Percentiles rank a stretch among this genome's conserved stretches.
These are phyloP conservation scores for Postia placenta DNA, from an alignment of 768 basidiomycete genomes.

Conservation along the genomic window DNA sequence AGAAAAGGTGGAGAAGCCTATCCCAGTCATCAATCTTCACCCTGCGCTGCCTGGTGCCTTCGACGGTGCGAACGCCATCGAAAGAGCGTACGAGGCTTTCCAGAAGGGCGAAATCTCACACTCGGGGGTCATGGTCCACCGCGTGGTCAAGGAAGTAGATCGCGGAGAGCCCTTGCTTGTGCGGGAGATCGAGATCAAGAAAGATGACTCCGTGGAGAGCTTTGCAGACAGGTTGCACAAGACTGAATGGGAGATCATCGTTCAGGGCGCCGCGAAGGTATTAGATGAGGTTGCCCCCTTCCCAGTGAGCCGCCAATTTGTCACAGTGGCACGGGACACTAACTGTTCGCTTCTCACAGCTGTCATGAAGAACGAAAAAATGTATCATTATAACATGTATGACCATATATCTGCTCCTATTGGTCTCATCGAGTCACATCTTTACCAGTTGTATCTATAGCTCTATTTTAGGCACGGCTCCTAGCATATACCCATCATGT, in stretches of 20 bases:
- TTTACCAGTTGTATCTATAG: too few relatives aligned
- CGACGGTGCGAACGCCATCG: conserved; percentile 89
- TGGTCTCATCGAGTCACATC: too few relatives aligned
- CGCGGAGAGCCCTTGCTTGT: conserved; percentile 85
- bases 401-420: too few relatives aligned
- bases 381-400: too few relatives aligned
- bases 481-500: too few relatives aligned
- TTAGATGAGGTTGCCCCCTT: conserved; percentile 38
- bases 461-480: too few relatives aligned
- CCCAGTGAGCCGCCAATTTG: too few relatives aligned
- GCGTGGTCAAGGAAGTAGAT: conserved; percentile 91
- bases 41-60: conserved; percentile 96
- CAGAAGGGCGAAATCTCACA: conserved; percentile 70
- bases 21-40: conserved; percentile 94
- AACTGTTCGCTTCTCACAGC: too few relatives aligned
- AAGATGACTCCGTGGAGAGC: conserved; percentile 65
- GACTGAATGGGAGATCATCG: conserved; percentile 88
- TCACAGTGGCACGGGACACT: too few relatives aligned
- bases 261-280: conserved; percentile 71
- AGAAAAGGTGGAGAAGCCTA: conserved; percentile 27
- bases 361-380: too few relatives aligned
- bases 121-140: conserved; percentile 90
- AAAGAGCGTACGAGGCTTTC: conserved; percentile 86
- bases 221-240: conserved; percentile 76
- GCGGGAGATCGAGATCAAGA: conserved; percentile 62